Conservation (phyloP, 2,329 filamentous ascomycete genomes). For the Fusarium ambrosium region DNA sequence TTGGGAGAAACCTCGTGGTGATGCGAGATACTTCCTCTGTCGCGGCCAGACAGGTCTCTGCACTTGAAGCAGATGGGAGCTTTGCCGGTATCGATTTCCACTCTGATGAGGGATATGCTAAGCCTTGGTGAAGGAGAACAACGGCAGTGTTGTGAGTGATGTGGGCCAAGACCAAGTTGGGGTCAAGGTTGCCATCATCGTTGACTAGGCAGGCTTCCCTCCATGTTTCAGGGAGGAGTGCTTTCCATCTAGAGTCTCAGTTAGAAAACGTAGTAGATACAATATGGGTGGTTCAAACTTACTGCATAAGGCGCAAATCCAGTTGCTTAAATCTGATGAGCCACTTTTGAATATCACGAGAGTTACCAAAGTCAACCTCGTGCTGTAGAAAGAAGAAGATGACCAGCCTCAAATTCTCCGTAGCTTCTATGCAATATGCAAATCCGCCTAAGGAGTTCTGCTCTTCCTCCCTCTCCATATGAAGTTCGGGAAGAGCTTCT, state of each 20-base stretch:
- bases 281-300: constrained; percentile 16
- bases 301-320: constrained; percentile 58
- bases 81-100: constrained; percentile 27
- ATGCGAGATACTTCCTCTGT: constrained; percentile 31
- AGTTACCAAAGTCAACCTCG: constrained; percentile 53
- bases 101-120: constrained; percentile 40
- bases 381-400: constrained; percentile 60
- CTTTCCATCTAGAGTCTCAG: constrained; percentile 54
- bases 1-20: constrained; percentile 25
- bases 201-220: constrained; percentile 56
- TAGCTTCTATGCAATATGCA: constrained; percentile 61
- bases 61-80: constrained; percentile 31
- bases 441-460: constrained; percentile 54
- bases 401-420: constrained; percentile 58
- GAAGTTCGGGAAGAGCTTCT: constrained; percentile 26
- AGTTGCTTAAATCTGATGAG: constrained; percentile 61
- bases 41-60: constrained; percentile 35
- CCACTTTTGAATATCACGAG: constrained; percentile 56
- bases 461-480: constrained; percentile 18
- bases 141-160: constrained; percentile 45
- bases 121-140: constrained; percentile 41
- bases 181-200: constrained; percentile 56
- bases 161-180: constrained; percentile 51
- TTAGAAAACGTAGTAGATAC: neutral
- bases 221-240: constrained; percentile 60